Base-by-base conservation (phyloP, 768 basidiomycete genomes). In the Lactarius quietus region DNA sequence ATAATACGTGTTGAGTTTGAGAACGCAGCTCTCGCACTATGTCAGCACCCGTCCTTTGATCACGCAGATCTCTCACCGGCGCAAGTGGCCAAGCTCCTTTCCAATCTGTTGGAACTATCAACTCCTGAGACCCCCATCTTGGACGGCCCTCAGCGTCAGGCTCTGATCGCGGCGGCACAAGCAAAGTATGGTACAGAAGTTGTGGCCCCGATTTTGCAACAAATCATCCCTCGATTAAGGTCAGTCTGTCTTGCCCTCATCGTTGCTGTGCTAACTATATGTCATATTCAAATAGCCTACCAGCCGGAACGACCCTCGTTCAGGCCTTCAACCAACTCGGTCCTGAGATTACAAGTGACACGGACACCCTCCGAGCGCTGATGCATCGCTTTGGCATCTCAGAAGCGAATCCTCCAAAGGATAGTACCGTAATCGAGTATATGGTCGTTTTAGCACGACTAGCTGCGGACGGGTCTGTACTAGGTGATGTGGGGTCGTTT, bases 31-130 rank as follows among this genome's bases (percentile, higher is more conserved):
- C 74, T 89, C 62, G 84, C 89, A 23, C 78, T 94, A 56, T 90
- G 88, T 74, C 90, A 91, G 70, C 87, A 85, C 57, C 88, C 90
- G 15, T 87, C 87, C 45, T 91, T 92, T 71, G 93, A 94, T 75
- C 85, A 89, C 71, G 87, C 87, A 52, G 90, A 92, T 75, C 80
- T 94, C 65, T 83, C 84, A 26, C 86, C 88, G 15, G 80, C 81
- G 55, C 92, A 93, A 72, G 80, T 92, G 65, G 83, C 86, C 67
- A 90, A 91, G 79, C 79, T 95, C 69, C 83, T 95, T 79, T 81
- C 86, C 56, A 93, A 93, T 74, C 80, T 95, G 64, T 82, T 95
- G 67, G 87, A 83, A 39, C 87, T 91, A 73, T 77, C 83, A 3
- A 81, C 84, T n/a, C 75, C 81, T 51, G 92, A 93, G 68, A 76